Conservation (phyloP, 805 yeast species). For the Lipomyces kockii region DNA sequence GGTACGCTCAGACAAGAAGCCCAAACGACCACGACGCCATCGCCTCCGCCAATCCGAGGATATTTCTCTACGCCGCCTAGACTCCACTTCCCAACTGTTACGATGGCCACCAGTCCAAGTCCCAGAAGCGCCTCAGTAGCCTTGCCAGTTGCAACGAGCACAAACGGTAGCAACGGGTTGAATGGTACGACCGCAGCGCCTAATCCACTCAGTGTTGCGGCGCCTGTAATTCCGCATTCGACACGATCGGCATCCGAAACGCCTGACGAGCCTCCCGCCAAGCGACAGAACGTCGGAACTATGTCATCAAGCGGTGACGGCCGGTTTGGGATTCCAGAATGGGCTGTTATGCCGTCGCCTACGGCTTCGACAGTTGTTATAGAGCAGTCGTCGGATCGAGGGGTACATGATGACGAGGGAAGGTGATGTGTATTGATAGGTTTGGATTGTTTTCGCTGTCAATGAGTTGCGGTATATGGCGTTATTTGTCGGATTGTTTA, state of each 20-base stretch:
- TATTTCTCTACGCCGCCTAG: not conserved
- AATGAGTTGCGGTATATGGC: not conserved
- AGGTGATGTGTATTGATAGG: not conserved
- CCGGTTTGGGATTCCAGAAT: not conserved
- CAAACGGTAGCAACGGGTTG: not conserved
- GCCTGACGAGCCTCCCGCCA: not conserved
- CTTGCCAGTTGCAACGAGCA: not conserved
- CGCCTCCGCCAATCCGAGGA: not conserved
- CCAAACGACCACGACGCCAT: not conserved
- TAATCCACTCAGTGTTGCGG: not conserved
- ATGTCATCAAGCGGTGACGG: not conserved
- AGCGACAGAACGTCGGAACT: not conserved
- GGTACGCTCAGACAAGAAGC: not conserved
- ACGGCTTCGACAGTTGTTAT: not conserved
- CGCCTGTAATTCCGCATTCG: not conserved
- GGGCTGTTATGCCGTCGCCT: not conserved
- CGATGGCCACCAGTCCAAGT: not conserved
- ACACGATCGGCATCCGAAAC: not conserved
- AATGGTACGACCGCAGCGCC: not conserved
- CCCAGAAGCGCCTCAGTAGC: not conserved
- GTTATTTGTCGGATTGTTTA: not conserved
- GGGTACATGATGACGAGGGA: not conserved
- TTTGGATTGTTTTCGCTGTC: not conserved
- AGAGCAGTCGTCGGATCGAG: not conserved
- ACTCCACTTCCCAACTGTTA: not conserved